Conservation (phyloP, 495 filamentous ascomycete species). For the Rusavskia elegans region DNA sequence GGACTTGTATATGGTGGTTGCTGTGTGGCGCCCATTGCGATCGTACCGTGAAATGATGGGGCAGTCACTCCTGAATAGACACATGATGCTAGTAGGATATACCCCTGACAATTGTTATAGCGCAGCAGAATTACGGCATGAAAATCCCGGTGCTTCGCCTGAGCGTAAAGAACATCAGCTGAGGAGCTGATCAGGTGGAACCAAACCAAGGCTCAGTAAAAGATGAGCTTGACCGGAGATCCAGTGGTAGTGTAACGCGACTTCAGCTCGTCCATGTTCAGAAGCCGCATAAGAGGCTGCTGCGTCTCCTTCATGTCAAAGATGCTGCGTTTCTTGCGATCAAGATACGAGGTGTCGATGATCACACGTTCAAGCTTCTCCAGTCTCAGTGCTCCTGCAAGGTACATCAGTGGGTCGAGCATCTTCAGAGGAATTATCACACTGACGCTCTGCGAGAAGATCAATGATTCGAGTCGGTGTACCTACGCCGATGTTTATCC, state of each 20-base stretch:
- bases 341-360: constrained; percentile 77
- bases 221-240: constrained; percentile 38
- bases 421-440: not conserved
- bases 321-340: constrained; percentile 81
- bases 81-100: too few species aligned
- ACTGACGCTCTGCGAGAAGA: constrained; percentile 59
- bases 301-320: constrained; percentile 87
- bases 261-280: constrained; percentile 51
- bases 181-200: too few species aligned
- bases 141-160: too few species aligned
- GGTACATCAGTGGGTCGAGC: constrained; percentile 1
- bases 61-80: too few species aligned
- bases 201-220: constrained; percentile 27
- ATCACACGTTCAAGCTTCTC: constrained; percentile 61
- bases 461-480: constrained; percentile 72
- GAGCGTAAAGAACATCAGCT: too few species aligned
- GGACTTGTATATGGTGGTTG: too few species aligned
- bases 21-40: too few species aligned
- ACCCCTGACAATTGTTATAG: too few species aligned
- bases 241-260: constrained; percentile 41
- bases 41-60: too few species aligned
- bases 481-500: constrained; percentile 74
- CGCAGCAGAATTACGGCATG: too few species aligned
- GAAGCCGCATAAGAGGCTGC: constrained; percentile 52
- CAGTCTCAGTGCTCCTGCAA: constrained; percentile 48